Evolutionary conservation across 169 alveolate species (phyloP).

Genomic region (Eimeria tenella): DNA sequence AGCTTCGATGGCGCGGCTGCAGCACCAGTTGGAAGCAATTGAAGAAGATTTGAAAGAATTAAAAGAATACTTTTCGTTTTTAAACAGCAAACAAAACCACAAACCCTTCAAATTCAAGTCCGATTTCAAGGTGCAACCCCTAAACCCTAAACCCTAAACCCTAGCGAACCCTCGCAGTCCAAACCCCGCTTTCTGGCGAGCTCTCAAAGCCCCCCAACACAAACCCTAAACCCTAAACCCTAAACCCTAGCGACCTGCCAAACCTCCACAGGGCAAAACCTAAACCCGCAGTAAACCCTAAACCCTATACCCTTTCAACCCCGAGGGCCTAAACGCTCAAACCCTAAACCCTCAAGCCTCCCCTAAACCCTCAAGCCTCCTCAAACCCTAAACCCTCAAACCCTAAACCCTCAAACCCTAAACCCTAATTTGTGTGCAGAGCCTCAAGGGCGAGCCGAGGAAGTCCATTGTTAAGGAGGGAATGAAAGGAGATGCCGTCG

Average conservation of each 20-base stretch:
- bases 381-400: not conserved
- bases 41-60: conserved; percentile 79
- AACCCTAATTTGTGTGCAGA: not conserved
- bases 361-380: too few relatives aligned
- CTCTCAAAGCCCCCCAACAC: not conserved
- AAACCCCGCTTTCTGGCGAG: too few relatives aligned
- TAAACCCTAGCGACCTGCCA: not conserved
- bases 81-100: conserved; percentile 75
- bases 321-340: not conserved
- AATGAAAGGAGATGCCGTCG: conserved; percentile 84
- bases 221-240: not conserved
- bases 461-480: conserved; percentile 82
- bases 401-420: not conserved
- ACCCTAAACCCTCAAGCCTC: not conserved
- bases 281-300: too few relatives aligned
- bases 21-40: conserved; percentile 80
- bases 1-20: conserved; percentile 94
- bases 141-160: not conserved
- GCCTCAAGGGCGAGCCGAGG: conserved; percentile 85
- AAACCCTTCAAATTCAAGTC: conserved; percentile 76
- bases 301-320: too few relatives aligned
- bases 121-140: conserved; percentile 46
- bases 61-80: conserved; percentile 79
- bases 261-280: too few relatives aligned
- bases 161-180: too few relatives aligned